These are phyloP conservation scores for Erysimum cheiri DNA, from an alignment of 441 rosid genomes.

Conservation along the genomic window DNA sequence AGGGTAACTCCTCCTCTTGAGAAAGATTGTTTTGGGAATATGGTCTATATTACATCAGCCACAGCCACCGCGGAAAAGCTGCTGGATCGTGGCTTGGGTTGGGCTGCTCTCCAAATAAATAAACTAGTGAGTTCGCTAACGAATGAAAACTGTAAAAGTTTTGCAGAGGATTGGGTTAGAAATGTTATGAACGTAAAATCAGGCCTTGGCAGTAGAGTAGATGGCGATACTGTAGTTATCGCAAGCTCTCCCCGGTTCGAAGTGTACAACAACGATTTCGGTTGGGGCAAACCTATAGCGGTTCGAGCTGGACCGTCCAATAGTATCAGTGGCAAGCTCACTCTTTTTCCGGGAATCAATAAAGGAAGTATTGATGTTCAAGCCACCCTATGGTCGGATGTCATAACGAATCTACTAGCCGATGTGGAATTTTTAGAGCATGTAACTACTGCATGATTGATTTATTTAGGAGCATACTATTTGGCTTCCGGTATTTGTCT, in stretches of 20 bases:
- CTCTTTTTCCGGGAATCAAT: not conserved
- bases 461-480: not conserved
- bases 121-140: not conserved
- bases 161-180: constrained; percentile 1
- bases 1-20: not conserved
- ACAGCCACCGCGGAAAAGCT: not conserved
- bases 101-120: not conserved
- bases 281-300: constrained; percentile 12
- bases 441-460: not conserved
- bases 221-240: not conserved
- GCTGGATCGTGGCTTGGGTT: not conserved
- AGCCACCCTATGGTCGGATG: not conserved
- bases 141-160: not conserved
- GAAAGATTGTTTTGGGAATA: not conserved
- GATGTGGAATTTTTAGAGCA: constrained; percentile 8
- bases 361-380: constrained; percentile 22
- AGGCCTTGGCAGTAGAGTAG: not conserved
- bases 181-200: not conserved
- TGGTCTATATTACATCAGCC: not conserved
- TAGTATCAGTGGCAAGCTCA: not conserved
- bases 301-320: not conserved
- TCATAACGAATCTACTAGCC: not conserved
- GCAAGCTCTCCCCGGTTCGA: constrained; percentile 5
- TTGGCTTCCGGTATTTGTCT: not conserved
- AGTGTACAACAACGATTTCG: not conserved